Evolutionary conservation across 139 green algal species (phyloP), one percentile per base, ranked within the genome.

Genomic region (Yamagishiella unicocca): DNA sequence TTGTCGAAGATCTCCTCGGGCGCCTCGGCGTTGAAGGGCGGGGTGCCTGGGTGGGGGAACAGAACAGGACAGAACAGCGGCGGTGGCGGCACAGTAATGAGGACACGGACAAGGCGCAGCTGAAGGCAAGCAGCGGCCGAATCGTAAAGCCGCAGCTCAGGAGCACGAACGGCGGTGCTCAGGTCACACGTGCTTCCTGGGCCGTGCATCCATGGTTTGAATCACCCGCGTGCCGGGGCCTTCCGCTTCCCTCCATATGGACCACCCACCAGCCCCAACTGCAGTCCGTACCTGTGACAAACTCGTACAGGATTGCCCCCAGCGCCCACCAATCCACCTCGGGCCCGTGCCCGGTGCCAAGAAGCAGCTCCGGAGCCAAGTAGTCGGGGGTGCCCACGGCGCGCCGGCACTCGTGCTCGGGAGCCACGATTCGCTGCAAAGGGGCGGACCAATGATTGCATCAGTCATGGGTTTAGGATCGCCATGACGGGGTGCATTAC

Each of bases 351-450:
- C 88, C 82, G 31, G 88, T 94, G 58, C 95, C 95, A 73, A 97
- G 91, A 74, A 98, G 90, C 83, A 97, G 91, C 94, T 99, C 97
- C 1, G 97, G 97, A 0, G 97, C 97, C 55, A 99, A 88, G 91
- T 99, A 99, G 90, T 99, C 97, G 0, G 97, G 97, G 12, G 97
- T 99, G 80, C 97, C 97, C 55, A 98, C 90, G 29, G 95, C 95
- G 21, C 91, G 87, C 31, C 88, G 74, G 33, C 40, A n/a, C 58
- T 93, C 90, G 46, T 87, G 74, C 75, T 91, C 85, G 0, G 90
- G 85, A 27, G 83, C 82, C 27, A 91, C 88, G 61, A 92, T 85
- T 27, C 87, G 86, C 82, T 87, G 81, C 29, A 45, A n/a, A n/a
- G n/a, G n/a, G n/a, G n/a, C n/a, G n/a, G n/a, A n/a, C n/a, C n/a